Evolutionary conservation across 495 filamentous ascomycete genomes (phyloP).

Genomic region (Penicillium samsonianum): DNA sequence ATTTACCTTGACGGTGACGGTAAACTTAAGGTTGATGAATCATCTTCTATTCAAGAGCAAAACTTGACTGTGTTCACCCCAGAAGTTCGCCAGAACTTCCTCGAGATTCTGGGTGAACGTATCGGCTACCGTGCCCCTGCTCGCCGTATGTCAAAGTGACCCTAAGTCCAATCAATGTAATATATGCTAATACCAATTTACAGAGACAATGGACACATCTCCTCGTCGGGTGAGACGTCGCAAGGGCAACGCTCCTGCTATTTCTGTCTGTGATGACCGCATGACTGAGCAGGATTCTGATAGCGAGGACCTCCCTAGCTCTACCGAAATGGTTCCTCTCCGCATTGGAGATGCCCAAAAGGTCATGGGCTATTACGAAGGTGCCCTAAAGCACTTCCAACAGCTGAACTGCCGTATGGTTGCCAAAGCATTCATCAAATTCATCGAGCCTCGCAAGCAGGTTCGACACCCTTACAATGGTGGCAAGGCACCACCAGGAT

Average conservation of each 20-base stretch:
- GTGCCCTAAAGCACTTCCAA: slow-evolving; percentile 66
- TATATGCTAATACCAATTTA: background rate
- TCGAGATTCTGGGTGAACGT: slow-evolving; percentile 38
- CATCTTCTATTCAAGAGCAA: slow-evolving; percentile 39
- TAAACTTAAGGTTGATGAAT: slow-evolving; percentile 40
- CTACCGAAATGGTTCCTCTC: slow-evolving; percentile 41
- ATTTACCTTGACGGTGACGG: slow-evolving; percentile 46
- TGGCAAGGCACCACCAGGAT: slow-evolving; percentile 42
- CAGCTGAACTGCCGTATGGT: slow-evolving; percentile 70
- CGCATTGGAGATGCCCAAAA: slow-evolving; percentile 42
- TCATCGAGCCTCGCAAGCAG: slow-evolving; percentile 84
- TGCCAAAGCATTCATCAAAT: slow-evolving; percentile 77
- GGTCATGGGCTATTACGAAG: slow-evolving; percentile 39
- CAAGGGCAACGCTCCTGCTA: slow-evolving; percentile 27
- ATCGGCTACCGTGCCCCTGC: slow-evolving; percentile 34
- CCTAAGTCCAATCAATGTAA: background rate
- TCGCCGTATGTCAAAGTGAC: slow-evolving; percentile 29
- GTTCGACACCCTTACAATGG: slow-evolving; percentile 64
- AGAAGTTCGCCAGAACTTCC: slow-evolving; percentile 41
- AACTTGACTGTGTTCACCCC: slow-evolving; percentile 39
- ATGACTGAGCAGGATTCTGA: slow-evolving; percentile 33
- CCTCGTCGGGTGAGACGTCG: slow-evolving; percentile 40
- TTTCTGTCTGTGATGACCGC: slow-evolving; percentile 21
- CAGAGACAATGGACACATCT: slow-evolving; percentile 26
- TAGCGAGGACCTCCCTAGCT: slow-evolving; percentile 24